These are phyloP conservation scores for Blastobotrys ciferrii DNA, from an alignment of 1,139 yeast species.

Conservation along the genomic window DNA sequence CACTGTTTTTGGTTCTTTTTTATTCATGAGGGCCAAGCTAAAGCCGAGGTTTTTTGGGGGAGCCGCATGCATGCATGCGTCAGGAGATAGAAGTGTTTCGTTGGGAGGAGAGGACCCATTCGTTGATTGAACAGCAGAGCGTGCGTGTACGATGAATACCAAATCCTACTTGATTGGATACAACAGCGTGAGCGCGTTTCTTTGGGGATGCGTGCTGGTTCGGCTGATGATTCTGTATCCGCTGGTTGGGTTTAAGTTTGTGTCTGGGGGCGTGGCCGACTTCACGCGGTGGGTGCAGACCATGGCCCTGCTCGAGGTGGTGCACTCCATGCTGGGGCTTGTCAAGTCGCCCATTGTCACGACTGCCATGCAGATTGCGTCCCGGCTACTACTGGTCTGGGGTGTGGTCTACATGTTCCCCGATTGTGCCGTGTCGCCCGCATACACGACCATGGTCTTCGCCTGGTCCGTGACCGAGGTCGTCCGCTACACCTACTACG, in stretches of 20 bases:
- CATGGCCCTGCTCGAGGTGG: conserved; percentile 77
- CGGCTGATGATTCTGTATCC: conserved; percentile 38
- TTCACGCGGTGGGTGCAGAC: conserved; percentile 72
- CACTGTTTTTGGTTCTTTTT: too few relatives aligned
- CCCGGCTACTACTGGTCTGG: conserved; percentile 77
- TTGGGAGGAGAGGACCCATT: too few relatives aligned
- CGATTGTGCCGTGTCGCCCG: conserved; percentile 52
- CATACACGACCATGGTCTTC: conserved; percentile 62
- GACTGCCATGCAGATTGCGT: conserved; percentile 80
- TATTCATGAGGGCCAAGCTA: too few relatives aligned
- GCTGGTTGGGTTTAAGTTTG: conserved; percentile 46
- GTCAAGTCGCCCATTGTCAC: conserved; percentile 86
- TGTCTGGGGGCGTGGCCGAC: conserved; percentile 57
- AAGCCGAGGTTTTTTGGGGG: too few relatives aligned
- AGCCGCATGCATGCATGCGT: too few relatives aligned
- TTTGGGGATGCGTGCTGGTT: conserved; percentile 62
- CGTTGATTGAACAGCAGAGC: too few relatives aligned
- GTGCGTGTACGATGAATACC: conserved; percentile 17
- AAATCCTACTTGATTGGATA: conserved; percentile 44
- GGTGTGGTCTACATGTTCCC: conserved; percentile 81
- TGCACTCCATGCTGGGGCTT: conserved; percentile 68
- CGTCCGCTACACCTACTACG: conserved; percentile 81
- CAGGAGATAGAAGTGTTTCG: too few relatives aligned
- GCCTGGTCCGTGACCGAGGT: conserved; percentile 94
- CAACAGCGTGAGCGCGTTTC: conserved; percentile 61